A percentile compares a stretch with the other conserved stretches of the same genome.
Evolutionary conservation across 306 rosid species (phyloP).

Genomic region (Cyamopsis tetragonoloba): DNA sequence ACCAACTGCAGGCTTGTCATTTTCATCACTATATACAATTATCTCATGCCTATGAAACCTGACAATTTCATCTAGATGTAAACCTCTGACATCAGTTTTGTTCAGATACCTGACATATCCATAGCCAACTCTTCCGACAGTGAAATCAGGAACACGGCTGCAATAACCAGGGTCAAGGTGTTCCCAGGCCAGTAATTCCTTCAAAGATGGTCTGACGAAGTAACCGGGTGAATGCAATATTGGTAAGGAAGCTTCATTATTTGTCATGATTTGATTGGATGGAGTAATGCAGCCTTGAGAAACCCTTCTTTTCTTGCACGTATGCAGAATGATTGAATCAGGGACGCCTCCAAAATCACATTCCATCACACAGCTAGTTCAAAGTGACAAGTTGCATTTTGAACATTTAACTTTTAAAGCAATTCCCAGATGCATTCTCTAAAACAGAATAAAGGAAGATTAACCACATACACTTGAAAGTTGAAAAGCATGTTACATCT

Average conservation of each 20-base stretch:
- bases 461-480: not conserved
- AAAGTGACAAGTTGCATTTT: conserved; percentile 14
- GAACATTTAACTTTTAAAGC: conserved; percentile 11
- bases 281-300: conserved; percentile 15
- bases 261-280: conserved; percentile 27
- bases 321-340: conserved; percentile 27
- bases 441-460: not conserved
- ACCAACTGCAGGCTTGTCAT: conserved; percentile 67
- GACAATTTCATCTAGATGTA: conserved; percentile 57
- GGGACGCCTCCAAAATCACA: conserved; percentile 31
- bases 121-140: conserved; percentile 72
- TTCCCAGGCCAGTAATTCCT: conserved; percentile 49
- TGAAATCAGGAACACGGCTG: conserved; percentile 60
- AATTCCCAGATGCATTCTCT: not conserved
- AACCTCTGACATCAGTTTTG: conserved; percentile 67
- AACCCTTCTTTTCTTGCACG: conserved; percentile 52
- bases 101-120: conserved; percentile 67
- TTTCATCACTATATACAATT: conserved; percentile 67
- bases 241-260: conserved; percentile 46
- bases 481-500: not conserved
- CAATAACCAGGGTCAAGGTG: conserved; percentile 66
- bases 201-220: conserved; percentile 54
- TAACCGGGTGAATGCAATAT: conserved; percentile 45
- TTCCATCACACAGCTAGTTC: conserved; percentile 33
- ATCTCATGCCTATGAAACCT: conserved; percentile 66